Evolutionary conservation across 2,329 filamentous ascomycete species (phyloP), one percentile per base, ranked within the genome.

Genomic region (Fusarium vanettenii): DNA sequence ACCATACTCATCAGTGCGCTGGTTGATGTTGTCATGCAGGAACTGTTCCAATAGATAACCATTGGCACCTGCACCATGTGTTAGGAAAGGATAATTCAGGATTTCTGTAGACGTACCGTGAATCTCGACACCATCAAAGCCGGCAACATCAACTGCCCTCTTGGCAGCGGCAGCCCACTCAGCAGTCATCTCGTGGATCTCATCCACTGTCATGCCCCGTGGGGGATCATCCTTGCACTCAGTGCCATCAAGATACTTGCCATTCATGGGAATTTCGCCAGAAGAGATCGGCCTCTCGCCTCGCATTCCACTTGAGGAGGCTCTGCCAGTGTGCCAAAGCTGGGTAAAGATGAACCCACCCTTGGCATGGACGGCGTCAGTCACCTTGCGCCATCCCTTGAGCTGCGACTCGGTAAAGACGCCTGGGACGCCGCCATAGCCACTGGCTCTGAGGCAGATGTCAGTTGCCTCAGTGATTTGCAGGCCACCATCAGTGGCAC

Each of bases 91-190:
- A 22, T 27, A 52, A 9, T 25, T 6, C 1, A 8, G 25, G 35
- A 16, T 29, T 18, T 18, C 13, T 29, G 10, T 20, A 22, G 29
- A 50, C 59, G 39, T 63, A 73, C 81, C 85, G 71, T 89, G 86
- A n/a, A 87, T 80, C 75, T 95, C 93, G 62, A 95, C 89, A 6
- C 89, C 90, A 78, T 95, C 93, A 55, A 92, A 92, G 0, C 93
- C 93, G 3, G 89, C 90, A 1, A 64, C 70, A 1, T 87, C 85
- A 2, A 94, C 81, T 1, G 92, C 88, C n/a, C 89, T 84, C 76
- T 87, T 86, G 0, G 87, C 83, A 0, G 88, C 87, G 0, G 85
- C 87, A 2, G 86, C 88, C 84, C 88, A 94, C 2, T 89, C 89
- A 2, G 81, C 80, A 77, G 93, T 92, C 70, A 92, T 85, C 2